Conservation (phyloP, 2,329 filamentous ascomycete genomes). For the Fusarium xyrophilum region DNA sequence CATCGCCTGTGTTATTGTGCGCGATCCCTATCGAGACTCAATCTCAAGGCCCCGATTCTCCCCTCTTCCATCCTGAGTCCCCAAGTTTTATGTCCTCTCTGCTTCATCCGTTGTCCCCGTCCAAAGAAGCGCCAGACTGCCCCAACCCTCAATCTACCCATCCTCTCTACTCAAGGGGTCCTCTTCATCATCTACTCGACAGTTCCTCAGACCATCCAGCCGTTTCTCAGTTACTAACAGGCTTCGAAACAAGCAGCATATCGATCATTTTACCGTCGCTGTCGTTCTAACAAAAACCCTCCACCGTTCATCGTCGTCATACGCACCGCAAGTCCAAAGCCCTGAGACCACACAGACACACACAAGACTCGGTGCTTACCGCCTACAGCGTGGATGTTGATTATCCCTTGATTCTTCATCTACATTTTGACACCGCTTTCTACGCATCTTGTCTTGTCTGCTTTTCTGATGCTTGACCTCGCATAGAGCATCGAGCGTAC, state of each 20-base stretch:
- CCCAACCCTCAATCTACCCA: constrained; percentile 24
- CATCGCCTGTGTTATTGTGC: constrained; percentile 44
- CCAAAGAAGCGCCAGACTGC: constrained; percentile 35
- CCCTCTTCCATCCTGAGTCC: constrained; percentile 37
- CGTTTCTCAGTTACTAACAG: constrained; percentile 36
- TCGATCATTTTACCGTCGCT: constrained; percentile 12
- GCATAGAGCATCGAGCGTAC: constrained; percentile 37
- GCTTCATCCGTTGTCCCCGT: constrained; percentile 40
- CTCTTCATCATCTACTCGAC: constrained; percentile 21
- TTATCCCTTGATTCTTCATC: constrained; percentile 39
- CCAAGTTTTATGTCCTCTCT: constrained; percentile 32
- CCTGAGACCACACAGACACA: constrained; percentile 37
- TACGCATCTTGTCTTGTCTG: constrained; percentile 24
- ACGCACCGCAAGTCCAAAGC: constrained; percentile 44
- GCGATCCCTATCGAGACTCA: constrained; percentile 46
- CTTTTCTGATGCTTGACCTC: constrained; percentile 38
- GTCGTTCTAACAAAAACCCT: constrained; percentile 31
- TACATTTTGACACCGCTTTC: constrained; percentile 25
- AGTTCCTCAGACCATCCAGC: neutral
- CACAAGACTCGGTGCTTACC: constrained; percentile 46
- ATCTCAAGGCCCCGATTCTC: constrained; percentile 38
- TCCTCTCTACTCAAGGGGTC: constrained; percentile 15
- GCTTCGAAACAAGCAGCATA: constrained; percentile 15
- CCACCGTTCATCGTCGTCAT: constrained; percentile 38
- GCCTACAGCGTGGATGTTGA: constrained; percentile 44